Percentiles rank a stretch among this genome's conserved stretches.
phyloP scores from a whole-genome alignment of 2,329 filamentous ascomycete genomes.

The Ophiostoma sp. region DNA sequence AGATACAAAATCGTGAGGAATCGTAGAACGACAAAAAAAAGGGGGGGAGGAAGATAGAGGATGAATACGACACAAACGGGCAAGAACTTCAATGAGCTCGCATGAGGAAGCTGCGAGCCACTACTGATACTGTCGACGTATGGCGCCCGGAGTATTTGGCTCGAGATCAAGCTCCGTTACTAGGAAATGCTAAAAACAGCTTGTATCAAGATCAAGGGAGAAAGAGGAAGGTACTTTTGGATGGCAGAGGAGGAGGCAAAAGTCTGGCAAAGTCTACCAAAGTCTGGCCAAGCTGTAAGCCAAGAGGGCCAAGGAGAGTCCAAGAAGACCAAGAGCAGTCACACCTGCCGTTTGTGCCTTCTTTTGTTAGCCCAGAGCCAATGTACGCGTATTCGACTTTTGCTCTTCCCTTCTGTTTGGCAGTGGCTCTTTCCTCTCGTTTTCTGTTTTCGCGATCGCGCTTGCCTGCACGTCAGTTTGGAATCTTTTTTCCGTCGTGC shows the following conservation, averaged over 20 bases:
- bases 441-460: neutral
- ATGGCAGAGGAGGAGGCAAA: neutral
- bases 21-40: neutral
- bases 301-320: neutral
- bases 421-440: neutral
- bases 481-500: neutral
- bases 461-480: neutral
- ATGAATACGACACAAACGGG: neutral
- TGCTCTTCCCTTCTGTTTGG: neutral
- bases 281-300: neutral
- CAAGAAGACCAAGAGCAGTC: neutral
- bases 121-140: neutral
- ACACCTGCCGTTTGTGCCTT: neutral
- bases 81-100: neutral
- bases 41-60: too few relatives aligned
- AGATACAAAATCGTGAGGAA: neutral
- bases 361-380: neutral
- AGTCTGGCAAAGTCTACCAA: neutral
- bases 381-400: constrained; percentile 1
- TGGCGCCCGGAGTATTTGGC: neutral
- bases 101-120: neutral
- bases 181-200: neutral
- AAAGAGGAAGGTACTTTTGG: too few relatives aligned
- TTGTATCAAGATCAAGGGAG: neutral
- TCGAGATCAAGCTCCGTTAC: neutral